Conservation (phyloP, 2,329 filamentous ascomycete species). For the Arthroderma sp. region DNA sequence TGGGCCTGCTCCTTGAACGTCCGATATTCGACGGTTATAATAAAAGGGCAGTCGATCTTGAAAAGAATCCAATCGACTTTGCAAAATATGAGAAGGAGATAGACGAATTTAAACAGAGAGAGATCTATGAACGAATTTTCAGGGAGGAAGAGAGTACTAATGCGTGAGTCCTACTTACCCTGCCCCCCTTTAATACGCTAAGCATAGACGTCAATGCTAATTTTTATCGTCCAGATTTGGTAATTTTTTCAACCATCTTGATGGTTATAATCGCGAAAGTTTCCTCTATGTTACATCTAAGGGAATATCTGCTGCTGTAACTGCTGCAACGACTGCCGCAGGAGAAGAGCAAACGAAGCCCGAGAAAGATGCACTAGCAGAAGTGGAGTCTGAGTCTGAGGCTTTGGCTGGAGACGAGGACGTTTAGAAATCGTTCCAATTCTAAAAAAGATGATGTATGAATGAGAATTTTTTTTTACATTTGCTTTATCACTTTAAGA, state of each 20-base stretch:
- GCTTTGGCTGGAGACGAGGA: too few relatives aligned
- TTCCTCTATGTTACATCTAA: slow-evolving; percentile 64
- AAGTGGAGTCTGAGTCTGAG: slow-evolving; percentile 16
- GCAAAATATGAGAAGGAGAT: slow-evolving; percentile 64
- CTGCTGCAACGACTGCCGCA: slow-evolving; percentile 5
- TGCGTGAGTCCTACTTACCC: slow-evolving; percentile 48
- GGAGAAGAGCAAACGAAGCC: slow-evolving; percentile 11
- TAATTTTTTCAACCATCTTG: slow-evolving; percentile 65
- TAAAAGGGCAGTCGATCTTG: slow-evolving; percentile 51
- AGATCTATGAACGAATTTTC: slow-evolving; percentile 90
- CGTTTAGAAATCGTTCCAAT: too few relatives aligned
- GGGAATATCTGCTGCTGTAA: slow-evolving; percentile 43
- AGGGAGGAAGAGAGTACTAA: slow-evolving; percentile 77
- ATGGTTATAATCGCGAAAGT: slow-evolving; percentile 57
- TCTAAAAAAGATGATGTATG: too few relatives aligned
- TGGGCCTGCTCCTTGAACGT: slow-evolving; percentile 77
- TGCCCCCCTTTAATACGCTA: not conserved
- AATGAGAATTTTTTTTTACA: too few relatives aligned
- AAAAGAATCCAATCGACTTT: slow-evolving; percentile 63
- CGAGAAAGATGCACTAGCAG: slow-evolving; percentile 17
- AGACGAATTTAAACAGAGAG: slow-evolving; percentile 73
- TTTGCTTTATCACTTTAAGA: too few relatives aligned
- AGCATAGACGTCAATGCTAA: not conserved
- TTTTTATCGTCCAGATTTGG: slow-evolving; percentile 45
- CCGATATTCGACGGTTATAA: slow-evolving; percentile 91